These are phyloP conservation scores for Zoysia matrella DNA, from an alignment of 202 grass and related monocot species.

Conservation along the genomic window DNA sequence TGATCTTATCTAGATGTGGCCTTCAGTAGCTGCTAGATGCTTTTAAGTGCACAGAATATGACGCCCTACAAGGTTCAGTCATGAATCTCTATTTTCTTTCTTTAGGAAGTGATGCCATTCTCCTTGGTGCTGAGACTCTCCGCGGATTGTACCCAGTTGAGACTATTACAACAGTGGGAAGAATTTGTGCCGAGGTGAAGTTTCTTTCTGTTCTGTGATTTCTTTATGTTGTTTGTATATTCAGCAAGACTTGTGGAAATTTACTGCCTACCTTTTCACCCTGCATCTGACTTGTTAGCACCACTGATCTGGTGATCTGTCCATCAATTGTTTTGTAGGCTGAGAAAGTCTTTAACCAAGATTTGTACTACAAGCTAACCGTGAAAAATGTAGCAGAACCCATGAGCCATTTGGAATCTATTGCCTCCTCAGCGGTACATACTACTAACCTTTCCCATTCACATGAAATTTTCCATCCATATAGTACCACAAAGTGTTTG, in stretches of 20 bases:
- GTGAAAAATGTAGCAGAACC: slow-evolving; percentile 97
- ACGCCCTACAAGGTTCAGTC: background rate
- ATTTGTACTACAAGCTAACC: slow-evolving; percentile 91
- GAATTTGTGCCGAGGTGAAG: slow-evolving; percentile 96
- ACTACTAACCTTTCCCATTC: slow-evolving; percentile 5
- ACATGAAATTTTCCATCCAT: slow-evolving; percentile 1
- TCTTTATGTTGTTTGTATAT: slow-evolving; percentile 4
- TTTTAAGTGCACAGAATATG: slow-evolving; percentile 4
- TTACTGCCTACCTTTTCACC: background rate
- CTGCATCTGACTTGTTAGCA: background rate
- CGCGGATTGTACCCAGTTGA: slow-evolving; percentile 97
- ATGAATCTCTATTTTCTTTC: slow-evolving; percentile 43
- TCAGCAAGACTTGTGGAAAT: background rate
- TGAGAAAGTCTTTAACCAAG: slow-evolving; percentile 99
- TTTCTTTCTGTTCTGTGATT: slow-evolving; percentile 27
- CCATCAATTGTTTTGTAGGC: slow-evolving; percentile 59
- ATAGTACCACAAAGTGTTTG: background rate
- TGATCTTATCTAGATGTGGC: background rate
- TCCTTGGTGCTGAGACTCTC: slow-evolving; percentile 98
- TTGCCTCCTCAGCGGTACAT: slow-evolving; percentile 89
- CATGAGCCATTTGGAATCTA: slow-evolving; percentile 97
- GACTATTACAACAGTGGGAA: slow-evolving; percentile 89
- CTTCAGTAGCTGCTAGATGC: slow-evolving; percentile 8
- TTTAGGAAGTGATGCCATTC: slow-evolving; percentile 96
- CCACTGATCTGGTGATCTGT: slow-evolving; percentile 10